Base-by-base conservation (phyloP, 163 green algal species). In the Picocystis sp. region DNA sequence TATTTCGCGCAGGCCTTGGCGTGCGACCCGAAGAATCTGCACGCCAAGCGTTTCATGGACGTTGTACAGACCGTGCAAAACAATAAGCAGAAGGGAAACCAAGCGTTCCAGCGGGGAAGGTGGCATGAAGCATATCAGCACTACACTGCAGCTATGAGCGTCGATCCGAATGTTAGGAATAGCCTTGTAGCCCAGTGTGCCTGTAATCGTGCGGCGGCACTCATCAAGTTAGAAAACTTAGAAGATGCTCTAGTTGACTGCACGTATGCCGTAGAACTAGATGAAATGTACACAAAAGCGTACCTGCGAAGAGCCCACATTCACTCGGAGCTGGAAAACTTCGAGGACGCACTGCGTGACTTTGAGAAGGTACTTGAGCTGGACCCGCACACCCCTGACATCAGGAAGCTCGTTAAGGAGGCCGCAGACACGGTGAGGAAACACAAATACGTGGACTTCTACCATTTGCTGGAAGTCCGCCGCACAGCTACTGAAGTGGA, bases 81-180 rank as follows among this genome's bases (percentile, higher is more conserved):
- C 11, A 52, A 41, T 45, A 76, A 76, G 57, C 59, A 76, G 47
- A 48, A 56, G 3, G 67, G 67, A 50, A 76, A 76, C 50, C 44
- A 55, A 13, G 63, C 60, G 9, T 76, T 76, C 50, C 52, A 62
- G n/a, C 24, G 5, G 3, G 56, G 60, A 13, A 41, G 47, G 8
- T 72, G 55, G 56, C 10, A 55, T 25, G 67, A 76, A 55, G 67
- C 67, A 8, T 38, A 61, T 24, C 49, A 66, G 5, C 52, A 65
- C n/a, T 76, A 76, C 67, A 65, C 45, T 23, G 43, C 42, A 3
- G 60, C 63, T 1, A 54, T 76, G 49, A 58, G 56, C 13, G 46
- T 55, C 2, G 57, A 71, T 45, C 52, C 63, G 8, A 25, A 61
- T 2, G 63, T 69, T 1, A 43, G 55, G n/a, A 56, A 55, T 25